Conservation (phyloP, 2,329 filamentous ascomycete species). For the Fusarium sp. region DNA sequence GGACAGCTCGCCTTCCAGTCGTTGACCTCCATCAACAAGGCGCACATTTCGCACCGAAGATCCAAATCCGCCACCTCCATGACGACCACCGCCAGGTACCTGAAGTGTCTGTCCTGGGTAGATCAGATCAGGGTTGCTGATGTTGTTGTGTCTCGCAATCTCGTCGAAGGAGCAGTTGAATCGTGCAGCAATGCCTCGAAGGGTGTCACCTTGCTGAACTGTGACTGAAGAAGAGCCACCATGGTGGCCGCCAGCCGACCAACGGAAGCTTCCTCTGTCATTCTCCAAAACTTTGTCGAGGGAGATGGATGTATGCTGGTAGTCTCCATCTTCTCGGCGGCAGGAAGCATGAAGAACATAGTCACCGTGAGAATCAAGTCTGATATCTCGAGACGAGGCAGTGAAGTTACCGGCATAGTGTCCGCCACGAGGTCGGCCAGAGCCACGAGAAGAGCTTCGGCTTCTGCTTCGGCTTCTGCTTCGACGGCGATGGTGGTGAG, state of each 20-base stretch:
- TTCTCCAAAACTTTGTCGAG: conserved; percentile 52
- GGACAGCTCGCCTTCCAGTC: conserved; percentile 49
- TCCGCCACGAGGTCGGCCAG: conserved; percentile 23
- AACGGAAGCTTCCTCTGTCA: conserved; percentile 53
- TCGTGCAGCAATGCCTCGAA: conserved; percentile 51
- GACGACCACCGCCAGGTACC: conserved; percentile 46
- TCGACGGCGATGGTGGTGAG: conserved; percentile 3
- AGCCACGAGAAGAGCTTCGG: conserved; percentile 6
- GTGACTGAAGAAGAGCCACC: conserved; percentile 45
- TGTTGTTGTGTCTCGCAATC: conserved; percentile 53
- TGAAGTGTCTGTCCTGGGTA: conserved; percentile 55
- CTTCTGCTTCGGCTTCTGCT: not conserved
- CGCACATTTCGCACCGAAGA: conserved; percentile 50
- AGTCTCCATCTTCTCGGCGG: conserved; percentile 47
- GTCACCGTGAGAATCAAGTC: conserved; percentile 49
- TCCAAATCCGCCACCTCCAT: conserved; percentile 46
- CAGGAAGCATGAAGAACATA: conserved; percentile 51
- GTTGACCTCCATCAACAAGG: conserved; percentile 50
- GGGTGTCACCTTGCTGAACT: conserved; percentile 56
- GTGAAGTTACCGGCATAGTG: conserved; percentile 50
- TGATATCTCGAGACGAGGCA: conserved; percentile 49
- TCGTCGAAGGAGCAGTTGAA: conserved; percentile 52
- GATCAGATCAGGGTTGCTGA: conserved; percentile 56
- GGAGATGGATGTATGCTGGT: conserved; percentile 49
- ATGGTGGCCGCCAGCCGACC: conserved; percentile 43